Conservation (phyloP, 164 flowering plant genomes). For the Nelumbo lutea region DNA sequence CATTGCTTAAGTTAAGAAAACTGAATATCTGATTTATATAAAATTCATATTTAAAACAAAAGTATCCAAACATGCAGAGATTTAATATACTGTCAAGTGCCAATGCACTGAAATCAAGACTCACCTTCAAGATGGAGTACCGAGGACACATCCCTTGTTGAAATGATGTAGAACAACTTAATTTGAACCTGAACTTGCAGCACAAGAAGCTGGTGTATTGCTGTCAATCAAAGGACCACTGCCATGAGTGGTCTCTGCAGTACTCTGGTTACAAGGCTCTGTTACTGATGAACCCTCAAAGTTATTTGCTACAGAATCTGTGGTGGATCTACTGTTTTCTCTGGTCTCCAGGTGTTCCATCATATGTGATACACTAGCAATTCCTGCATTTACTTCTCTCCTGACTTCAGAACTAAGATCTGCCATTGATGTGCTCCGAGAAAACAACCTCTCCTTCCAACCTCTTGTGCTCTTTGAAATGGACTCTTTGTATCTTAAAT, state of each 20-base stretch:
- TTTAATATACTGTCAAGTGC: background rate
- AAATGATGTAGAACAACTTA: constrained; percentile 23
- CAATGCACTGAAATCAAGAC: constrained; percentile 4
- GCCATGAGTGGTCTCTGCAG: constrained; percentile 20
- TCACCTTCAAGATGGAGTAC: constrained; percentile 48
- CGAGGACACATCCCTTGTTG: constrained; percentile 36
- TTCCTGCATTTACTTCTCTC: constrained; percentile 62
- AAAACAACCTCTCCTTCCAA: constrained; percentile 74
- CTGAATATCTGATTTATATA: too few relatives aligned
- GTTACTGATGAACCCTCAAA: constrained; percentile 22
- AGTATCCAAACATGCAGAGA: background rate
- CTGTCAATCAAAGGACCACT: constrained; percentile 22
- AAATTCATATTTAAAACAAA: background rate
- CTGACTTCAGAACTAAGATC: constrained; percentile 55
- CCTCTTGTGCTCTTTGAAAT: constrained; percentile 76
- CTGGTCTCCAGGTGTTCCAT: constrained; percentile 48
- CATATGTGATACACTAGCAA: constrained; percentile 57
- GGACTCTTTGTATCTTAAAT: constrained; percentile 62
- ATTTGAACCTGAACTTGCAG: constrained; percentile 48
- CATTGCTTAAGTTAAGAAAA: too few relatives aligned
- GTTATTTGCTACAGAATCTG: constrained; percentile 28
- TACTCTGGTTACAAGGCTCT: constrained; percentile 27
- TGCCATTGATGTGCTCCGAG: constrained; percentile 50
- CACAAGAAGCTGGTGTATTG: constrained; percentile 35
- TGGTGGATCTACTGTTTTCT: constrained; percentile 29